phyloP scores from a whole-genome alignment of 768 basidiomycete species.

The Pisolithus sp. region DNA sequence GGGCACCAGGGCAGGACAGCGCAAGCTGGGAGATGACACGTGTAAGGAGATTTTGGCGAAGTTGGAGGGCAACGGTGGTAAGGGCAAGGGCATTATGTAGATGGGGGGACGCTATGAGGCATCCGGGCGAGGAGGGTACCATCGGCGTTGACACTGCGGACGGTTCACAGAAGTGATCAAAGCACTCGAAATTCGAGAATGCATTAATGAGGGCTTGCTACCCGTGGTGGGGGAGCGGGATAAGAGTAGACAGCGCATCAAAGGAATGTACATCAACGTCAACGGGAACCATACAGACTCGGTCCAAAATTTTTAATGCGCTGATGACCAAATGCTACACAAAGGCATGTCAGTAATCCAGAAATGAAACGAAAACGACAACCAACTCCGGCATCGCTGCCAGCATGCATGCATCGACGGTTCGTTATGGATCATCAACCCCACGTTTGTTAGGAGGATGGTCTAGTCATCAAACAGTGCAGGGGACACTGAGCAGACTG shows the following conservation, averaged over 20 bases:
- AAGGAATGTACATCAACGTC: too few species aligned
- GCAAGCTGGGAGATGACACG: conserved; percentile 86
- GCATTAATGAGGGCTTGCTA: conserved; percentile 80
- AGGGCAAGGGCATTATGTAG: conserved; percentile 58
- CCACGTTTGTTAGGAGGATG: not conserved
- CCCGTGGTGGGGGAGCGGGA: conserved; percentile 87
- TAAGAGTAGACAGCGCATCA: conserved; percentile 47
- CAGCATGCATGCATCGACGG: too few species aligned
- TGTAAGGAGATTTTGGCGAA: conserved; percentile 69
- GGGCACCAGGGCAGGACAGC: conserved; percentile 82
- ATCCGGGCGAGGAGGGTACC: conserved; percentile 77
- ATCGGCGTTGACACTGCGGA: conserved; percentile 69
- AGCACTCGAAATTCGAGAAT: conserved; percentile 66
- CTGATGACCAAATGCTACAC: too few species aligned
- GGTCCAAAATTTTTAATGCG: too few species aligned
- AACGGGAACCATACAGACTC: too few species aligned
- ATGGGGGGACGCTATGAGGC: conserved; percentile 76
- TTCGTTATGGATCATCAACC: not conserved
- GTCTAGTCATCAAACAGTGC: not conserved
- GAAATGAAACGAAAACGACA: too few species aligned
- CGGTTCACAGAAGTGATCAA: conserved; percentile 79
- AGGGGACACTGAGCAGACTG: not conserved
- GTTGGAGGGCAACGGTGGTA: conserved; percentile 46
- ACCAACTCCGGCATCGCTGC: too few species aligned
- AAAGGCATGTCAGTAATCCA: too few species aligned